phyloP scores from a whole-genome alignment of 2,329 filamentous ascomycete genomes.

The Rhynchosporium graminicola region DNA sequence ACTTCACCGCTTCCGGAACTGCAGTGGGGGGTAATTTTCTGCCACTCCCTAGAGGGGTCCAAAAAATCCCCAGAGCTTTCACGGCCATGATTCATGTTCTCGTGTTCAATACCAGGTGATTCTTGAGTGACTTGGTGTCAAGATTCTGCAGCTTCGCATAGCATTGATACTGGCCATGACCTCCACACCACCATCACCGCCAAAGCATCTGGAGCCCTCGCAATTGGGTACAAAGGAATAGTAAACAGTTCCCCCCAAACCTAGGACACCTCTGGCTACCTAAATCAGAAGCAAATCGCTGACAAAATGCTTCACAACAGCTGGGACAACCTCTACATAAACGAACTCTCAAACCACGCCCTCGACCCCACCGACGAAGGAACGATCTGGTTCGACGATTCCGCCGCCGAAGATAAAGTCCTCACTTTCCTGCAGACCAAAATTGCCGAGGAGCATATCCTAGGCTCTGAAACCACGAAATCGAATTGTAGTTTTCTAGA shows the following conservation, averaged over 20 bases:
- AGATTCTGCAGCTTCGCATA: background rate
- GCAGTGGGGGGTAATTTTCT: conserved; percentile 22
- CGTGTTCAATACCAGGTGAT: background rate
- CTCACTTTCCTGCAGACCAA: conserved; percentile 55
- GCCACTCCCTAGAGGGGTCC: background rate
- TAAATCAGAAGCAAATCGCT: background rate
- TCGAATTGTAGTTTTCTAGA: conserved; percentile 69
- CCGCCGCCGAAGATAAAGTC: conserved; percentile 81
- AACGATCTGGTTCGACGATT: conserved; percentile 96
- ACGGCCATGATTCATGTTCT: background rate
- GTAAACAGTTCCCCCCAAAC: conserved; percentile 47
- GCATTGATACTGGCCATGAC: conserved; percentile 25
- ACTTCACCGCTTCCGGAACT: conserved; percentile 21
- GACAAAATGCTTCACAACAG: conserved; percentile 45
- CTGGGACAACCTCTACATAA: conserved; percentile 74
- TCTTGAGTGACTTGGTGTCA: background rate
- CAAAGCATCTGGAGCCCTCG: conserved; percentile 72
- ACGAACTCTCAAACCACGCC: conserved; percentile 70
- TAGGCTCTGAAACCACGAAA: conserved; percentile 24
- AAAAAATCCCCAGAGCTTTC: no score
- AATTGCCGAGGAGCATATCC: conserved; percentile 25
- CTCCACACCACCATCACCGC: conserved; percentile 44
- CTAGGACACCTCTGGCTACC: background rate
- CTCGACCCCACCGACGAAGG: conserved; percentile 76
- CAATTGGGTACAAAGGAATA: conserved; percentile 86